Base-by-base conservation (phyloP, 257 asterid genomes). In the Nicotiana attenuata region DNA sequence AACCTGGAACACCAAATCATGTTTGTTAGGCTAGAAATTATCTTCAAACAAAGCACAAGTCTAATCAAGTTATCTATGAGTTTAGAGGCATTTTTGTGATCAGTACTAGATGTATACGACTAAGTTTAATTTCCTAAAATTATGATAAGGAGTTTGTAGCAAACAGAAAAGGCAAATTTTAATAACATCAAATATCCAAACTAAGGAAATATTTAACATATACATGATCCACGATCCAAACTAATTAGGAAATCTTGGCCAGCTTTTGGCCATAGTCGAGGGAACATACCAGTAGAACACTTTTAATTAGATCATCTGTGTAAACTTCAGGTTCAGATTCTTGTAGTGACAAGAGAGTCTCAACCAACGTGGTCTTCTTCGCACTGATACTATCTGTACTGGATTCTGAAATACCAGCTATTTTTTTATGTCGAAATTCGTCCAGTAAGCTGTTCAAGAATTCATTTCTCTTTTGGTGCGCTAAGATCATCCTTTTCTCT, bases 261-360 rank as follows among this genome's bases (percentile, higher is more conserved):
- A 13, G n/a, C 5, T 10, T 61, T 3, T 22, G 33, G 67, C 17
- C 17, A 22, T 61, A 26, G 47, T 76, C 52, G 19, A 28, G 68
- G 56, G 68, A 71, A 3, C 65, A 8, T 47, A 88, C 90, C 89
- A 80, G 78, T 81, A 85, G 13, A 5, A 88, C 78, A 59, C 85
- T 59, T 67, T 84, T 82, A 68, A 88, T 82, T 10, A 82, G 52
- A 55, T 75, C 80, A 63, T 85, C 89, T 0, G 81, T 88, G 47
- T 85, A 88, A 15, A 83, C 80, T 2, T 88, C 86, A 0, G 89
- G 87, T 19, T 88, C 89, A 2, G 45, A 41, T 61, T 73, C 73
- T 55, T 86, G 87, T 41, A 85, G 57, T 3, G 75, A 20, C 86
- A 88, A 71, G 3, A 85, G 57, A 45, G 83, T 87, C 56, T 88